Evolutionary conservation across 306 rosid species (phyloP).

Genomic region (Dryas octopetala): DNA sequence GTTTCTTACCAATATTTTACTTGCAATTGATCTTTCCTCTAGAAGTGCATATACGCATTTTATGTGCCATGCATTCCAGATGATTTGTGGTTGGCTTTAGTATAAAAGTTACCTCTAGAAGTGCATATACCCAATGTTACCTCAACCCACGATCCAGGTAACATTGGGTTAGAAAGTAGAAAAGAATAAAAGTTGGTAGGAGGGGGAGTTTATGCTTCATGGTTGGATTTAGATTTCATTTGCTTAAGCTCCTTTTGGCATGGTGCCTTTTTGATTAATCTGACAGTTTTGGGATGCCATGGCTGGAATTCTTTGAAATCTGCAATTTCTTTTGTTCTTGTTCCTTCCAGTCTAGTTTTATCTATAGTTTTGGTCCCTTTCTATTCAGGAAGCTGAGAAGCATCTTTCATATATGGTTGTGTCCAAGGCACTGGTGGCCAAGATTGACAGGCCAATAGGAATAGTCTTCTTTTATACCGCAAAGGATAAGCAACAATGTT

Average conservation of each 20-base stretch:
- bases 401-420: slow-evolving; percentile 98
- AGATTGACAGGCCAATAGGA: slow-evolving; percentile 92
- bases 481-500: slow-evolving; percentile 81
- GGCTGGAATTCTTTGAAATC: background rate
- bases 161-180: background rate
- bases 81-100: too few relatives aligned
- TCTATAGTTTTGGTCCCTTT: background rate
- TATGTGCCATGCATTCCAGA: too few relatives aligned
- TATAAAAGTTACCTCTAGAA: too few relatives aligned
- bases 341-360: background rate
- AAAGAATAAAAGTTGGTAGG: background rate
- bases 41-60: too few relatives aligned
- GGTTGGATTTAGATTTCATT: background rate
- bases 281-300: background rate
- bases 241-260: background rate
- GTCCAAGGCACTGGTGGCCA: slow-evolving; percentile 86
- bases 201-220: too few relatives aligned
- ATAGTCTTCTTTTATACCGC: slow-evolving; percentile 74
- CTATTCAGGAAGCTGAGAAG: slow-evolving; percentile 84
- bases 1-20: too few relatives aligned
- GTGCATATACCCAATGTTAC: background rate
- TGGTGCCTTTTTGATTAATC: background rate
- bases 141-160: background rate
- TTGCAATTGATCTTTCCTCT: background rate
- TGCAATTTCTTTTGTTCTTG: background rate